Conservation (phyloP, 768 basidiomycete species). For the Naematelia encephala region DNA sequence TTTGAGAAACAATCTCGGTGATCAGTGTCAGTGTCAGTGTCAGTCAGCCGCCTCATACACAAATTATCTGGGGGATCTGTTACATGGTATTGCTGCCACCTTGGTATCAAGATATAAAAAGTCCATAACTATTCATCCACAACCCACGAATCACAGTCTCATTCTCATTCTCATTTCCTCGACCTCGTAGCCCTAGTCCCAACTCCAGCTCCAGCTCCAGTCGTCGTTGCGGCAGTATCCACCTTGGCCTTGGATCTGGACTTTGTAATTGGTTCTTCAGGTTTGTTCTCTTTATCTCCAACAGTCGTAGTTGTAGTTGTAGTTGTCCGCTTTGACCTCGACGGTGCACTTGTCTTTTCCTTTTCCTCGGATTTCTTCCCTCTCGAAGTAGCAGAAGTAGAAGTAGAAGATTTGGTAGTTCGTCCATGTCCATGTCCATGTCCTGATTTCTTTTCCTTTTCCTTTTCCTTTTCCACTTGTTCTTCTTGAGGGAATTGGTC, state of each 20-base stretch:
- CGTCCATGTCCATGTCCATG: too few species aligned
- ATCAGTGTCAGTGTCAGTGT: neutral
- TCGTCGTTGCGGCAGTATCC: neutral
- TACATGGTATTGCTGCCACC: too few species aligned
- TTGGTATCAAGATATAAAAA: too few species aligned
- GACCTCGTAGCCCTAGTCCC: neutral
- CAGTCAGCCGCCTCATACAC: neutral
- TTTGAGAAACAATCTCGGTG: neutral
- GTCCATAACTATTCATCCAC: too few species aligned
- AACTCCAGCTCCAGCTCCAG: neutral
- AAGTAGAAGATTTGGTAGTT: too few species aligned
- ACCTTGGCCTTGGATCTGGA: neutral
- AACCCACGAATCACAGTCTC: too few species aligned
- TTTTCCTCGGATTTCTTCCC: neutral
- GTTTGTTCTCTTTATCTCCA: slow-evolving; percentile 12
- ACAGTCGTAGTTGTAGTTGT: too few species aligned
- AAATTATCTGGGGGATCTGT: too few species aligned
- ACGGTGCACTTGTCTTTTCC: neutral
- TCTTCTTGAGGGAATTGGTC: neutral
- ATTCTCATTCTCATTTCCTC: neutral
- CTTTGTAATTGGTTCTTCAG: neutral
- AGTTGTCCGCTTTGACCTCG: neutral
- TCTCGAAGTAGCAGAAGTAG: neutral
- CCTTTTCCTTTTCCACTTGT: too few species aligned
- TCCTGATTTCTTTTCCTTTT: too few species aligned